A percentile compares a stretch with the other conserved stretches of the same genome.
Evolutionary conservation across 208 protist genomes (phyloP).

Genomic region (Crithidia brevicula): DNA sequence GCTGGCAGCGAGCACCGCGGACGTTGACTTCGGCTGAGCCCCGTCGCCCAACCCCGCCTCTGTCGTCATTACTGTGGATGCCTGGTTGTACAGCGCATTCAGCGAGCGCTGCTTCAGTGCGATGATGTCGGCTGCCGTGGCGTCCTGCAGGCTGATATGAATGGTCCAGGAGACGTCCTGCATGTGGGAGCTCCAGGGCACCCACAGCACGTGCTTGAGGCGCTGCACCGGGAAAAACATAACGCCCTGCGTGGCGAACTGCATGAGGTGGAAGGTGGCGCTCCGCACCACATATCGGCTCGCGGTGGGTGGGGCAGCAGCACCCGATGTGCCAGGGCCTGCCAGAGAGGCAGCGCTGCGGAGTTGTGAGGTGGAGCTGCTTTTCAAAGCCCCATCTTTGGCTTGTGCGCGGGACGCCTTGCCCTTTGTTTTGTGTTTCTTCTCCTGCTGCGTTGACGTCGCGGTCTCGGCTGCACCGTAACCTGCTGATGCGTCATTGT

Average conservation of each 20-base stretch:
- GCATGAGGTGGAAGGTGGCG: slow-evolving; percentile 72
- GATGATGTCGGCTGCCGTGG: slow-evolving; percentile 19
- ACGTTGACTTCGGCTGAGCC: slow-evolving; percentile 2
- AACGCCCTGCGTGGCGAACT: slow-evolving; percentile 70
- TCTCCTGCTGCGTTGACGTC: neutral
- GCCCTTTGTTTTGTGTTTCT: neutral
- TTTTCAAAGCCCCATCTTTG: neutral
- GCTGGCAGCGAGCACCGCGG: slow-evolving; percentile 1
- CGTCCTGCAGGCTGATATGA: slow-evolving; percentile 36
- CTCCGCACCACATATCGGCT: slow-evolving; percentile 45
- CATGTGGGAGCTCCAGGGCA: slow-evolving; percentile 71
- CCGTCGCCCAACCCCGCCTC: neutral
- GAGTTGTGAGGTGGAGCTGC: slow-evolving; percentile 15
- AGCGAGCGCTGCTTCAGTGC: slow-evolving; percentile 25
- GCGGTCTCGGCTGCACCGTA: neutral
- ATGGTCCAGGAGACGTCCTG: slow-evolving; percentile 69
- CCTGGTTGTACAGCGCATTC: slow-evolving; percentile 16
- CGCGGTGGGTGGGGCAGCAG: neutral
- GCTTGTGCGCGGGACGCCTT: neutral
- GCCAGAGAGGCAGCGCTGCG: slow-evolving; percentile 1
- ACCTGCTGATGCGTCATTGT: neutral
- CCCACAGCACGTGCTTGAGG: slow-evolving; percentile 50
- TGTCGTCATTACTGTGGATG: neutral
- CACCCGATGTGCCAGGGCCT: neutral
- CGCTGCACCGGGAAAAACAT: slow-evolving; percentile 71